These are phyloP conservation scores for Tylopilus rubrobrunneus DNA, from an alignment of 768 basidiomycete species.

Conservation along the genomic window DNA sequence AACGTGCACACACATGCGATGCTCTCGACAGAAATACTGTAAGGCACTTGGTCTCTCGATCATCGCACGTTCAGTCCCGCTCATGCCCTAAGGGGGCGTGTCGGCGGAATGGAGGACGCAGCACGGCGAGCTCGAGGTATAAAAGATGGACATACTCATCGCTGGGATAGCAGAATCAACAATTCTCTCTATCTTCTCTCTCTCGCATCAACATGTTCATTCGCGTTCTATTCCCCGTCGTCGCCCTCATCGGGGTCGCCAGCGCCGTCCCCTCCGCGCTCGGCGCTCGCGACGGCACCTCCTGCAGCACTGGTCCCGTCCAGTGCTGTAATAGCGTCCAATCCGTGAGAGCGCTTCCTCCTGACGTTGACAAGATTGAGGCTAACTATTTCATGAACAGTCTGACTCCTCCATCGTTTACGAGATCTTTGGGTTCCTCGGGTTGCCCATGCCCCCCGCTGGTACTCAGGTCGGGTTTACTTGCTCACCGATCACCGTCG, in stretches of 20 bases:
- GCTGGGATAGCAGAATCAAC: background rate
- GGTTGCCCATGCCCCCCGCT: background rate
- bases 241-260: conserved; percentile 3
- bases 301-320: conserved; percentile 41
- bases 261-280: conserved; percentile 1
- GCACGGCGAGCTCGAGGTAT: too few relatives aligned
- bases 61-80: background rate
- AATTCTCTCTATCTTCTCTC: background rate
- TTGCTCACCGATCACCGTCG: background rate
- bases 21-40: too few relatives aligned
- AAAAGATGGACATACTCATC: background rate
- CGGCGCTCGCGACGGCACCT: background rate
- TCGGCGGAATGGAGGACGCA: background rate
- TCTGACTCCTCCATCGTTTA: background rate
- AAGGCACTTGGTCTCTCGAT: background rate
- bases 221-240: conserved; percentile 1
- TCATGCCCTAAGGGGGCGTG: background rate
- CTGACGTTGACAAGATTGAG: background rate
- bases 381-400: background rate
- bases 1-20: too few relatives aligned
- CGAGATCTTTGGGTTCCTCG: background rate
- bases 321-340: conserved; percentile 3
- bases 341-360: background rate
- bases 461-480: background rate
- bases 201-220: conserved; percentile 1